Base-by-base conservation (phyloP, 352 stramenopile species). In the Thraustotheca clavata region DNA sequence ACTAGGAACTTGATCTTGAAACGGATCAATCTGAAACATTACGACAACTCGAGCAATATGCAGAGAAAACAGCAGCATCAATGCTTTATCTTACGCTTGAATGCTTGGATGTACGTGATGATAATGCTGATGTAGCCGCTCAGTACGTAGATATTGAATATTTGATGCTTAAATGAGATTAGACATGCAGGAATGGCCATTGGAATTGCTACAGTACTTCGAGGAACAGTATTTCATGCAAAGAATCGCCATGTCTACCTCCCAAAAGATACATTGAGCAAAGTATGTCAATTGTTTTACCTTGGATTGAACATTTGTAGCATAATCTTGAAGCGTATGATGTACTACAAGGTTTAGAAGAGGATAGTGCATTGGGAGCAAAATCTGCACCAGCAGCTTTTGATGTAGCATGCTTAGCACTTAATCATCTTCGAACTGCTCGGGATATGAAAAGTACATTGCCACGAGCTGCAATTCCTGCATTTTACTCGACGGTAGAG, bases 81-180 rank as follows among this genome's bases (percentile, higher is more conserved):
- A 62, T 97, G 35, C 54, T 96, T 41, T 96, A 96, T 68, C 69
- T 97, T 26, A 91, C 83, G 34, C 75, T 97, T 20, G 89, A 97
- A 66, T 88, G 86, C 50, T 67, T 95, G 0, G 82, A 76, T 31
- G 70, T 96, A 33, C 75, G 81, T 16, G 79, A 95, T 48, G 71
- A 86, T 47, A 73, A 65, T 4, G 84, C 83, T 9, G 87, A 96
- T 61, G 76, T 83, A 31, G 87, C 83, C 4, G 89, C 88, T 5
- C 16, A 48, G 49, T 65, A 57, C 14, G 24, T 27, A 35, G 9
- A 18, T 20, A 20, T 20, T 16, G 20, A 43, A 8, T 20, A 11
- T 29, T 24, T 61, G 27, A 67, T 26, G 33, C 32, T 2, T 18
- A 12, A 12, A 34, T 11, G 50, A 7, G 35, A 20, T n/a, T 31